A percentile compares a stretch with the other conserved stretches of the same genome.
phyloP scores from a whole-genome alignment of 306 rosid genomes.

The Cyamopsis tetragonoloba region DNA sequence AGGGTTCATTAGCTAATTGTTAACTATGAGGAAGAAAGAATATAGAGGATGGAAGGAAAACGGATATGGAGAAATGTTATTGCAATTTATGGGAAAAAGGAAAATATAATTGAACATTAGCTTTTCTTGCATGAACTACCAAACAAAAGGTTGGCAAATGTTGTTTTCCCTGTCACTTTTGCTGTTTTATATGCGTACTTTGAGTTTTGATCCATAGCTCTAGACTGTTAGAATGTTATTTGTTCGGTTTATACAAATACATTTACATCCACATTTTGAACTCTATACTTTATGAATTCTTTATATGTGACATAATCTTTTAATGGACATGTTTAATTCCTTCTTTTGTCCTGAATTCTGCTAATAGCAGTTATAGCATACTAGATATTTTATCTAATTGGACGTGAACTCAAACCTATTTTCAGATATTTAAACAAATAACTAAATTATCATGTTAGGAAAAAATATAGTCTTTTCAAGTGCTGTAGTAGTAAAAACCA shows the following conservation, averaged over 20 bases:
- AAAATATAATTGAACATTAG: neutral
- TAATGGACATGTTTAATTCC: neutral
- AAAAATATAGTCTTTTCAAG: too few relatives aligned
- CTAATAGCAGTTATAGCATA: too few relatives aligned
- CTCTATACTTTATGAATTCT: neutral
- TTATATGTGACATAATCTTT: neutral
- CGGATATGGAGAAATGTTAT: neutral
- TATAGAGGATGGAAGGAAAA: conserved; percentile 1
- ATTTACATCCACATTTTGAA: neutral
- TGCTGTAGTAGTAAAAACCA: too few relatives aligned
- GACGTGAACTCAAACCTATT: too few relatives aligned
- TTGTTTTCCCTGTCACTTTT: neutral
- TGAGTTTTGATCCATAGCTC: neutral
- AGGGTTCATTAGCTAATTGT: conserved; percentile 2
- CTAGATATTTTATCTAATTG: too few relatives aligned
- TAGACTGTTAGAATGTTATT: too few relatives aligned
- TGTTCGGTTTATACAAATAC: neutral
- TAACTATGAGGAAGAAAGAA: conserved; percentile 10
- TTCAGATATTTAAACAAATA: too few relatives aligned
- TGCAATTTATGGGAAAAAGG: neutral
- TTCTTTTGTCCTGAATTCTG: too few relatives aligned
- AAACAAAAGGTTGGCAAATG: neutral
- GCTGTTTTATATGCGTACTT: conserved; percentile 6
- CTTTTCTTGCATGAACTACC: neutral
- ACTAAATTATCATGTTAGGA: too few relatives aligned